Evolutionary conservation across 768 basidiomycete species (phyloP).

Genomic region (Floccularia luteovirens): DNA sequence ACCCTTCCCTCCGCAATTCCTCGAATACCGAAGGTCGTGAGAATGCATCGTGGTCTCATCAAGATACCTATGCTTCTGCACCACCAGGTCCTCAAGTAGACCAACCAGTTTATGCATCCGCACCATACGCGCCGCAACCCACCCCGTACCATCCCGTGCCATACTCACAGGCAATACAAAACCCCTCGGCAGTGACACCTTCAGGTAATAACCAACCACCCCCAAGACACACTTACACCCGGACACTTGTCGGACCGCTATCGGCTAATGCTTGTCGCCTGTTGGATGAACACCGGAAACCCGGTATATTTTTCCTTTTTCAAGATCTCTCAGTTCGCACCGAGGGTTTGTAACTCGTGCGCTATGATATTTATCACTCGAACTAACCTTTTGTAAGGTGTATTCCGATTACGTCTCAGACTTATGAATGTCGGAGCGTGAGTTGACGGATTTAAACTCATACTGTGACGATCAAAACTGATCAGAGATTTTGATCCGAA

Average conservation of each 20-base stretch:
- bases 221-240: slow-evolving; percentile 69
- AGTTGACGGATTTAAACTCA: slow-evolving; percentile 29
- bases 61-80: slow-evolving; percentile 7
- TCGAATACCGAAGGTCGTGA: slow-evolving; percentile 30
- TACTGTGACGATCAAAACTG: slow-evolving; percentile 3
- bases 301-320: slow-evolving; percentile 92
- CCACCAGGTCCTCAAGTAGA: slow-evolving; percentile 13
- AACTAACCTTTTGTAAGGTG: slow-evolving; percentile 37
- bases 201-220: slow-evolving; percentile 31
- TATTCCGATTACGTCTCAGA: slow-evolving; percentile 79
- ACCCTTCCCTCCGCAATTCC: slow-evolving; percentile 30
- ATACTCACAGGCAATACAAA: slow-evolving; percentile 9
- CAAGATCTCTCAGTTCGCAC: slow-evolving; percentile 91
- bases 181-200: slow-evolving; percentile 13
- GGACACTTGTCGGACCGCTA: slow-evolving; percentile 86
- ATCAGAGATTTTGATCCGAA: slow-evolving; percentile 1
- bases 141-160: slow-evolving; percentile 14
- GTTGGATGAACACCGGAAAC: slow-evolving; percentile 75
- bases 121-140: slow-evolving; percentile 16
- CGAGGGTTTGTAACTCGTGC: slow-evolving; percentile 50
- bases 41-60: slow-evolving; percentile 21
- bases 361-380: neutral
- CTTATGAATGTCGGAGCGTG: slow-evolving; percentile 90
- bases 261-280: slow-evolving; percentile 82
- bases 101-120: slow-evolving; percentile 16